These are phyloP conservation scores for Helminthosporium solani DNA, from an alignment of 2,329 filamentous ascomycete species.

Conservation along the genomic window DNA sequence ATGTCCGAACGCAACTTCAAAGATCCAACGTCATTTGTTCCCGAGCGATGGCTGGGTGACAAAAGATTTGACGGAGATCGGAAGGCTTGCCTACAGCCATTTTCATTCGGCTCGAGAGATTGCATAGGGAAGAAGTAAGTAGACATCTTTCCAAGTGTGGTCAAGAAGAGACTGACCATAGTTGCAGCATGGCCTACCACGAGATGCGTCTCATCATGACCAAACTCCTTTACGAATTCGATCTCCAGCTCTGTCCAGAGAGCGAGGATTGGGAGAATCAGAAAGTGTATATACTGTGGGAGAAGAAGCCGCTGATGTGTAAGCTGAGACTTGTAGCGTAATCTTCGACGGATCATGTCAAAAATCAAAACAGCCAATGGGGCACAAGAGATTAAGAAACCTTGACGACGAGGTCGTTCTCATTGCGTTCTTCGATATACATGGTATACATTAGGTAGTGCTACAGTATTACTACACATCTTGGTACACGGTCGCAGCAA, in stretches of 20 bases:
- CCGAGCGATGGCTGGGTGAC: constrained; percentile 45
- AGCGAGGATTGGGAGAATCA: constrained; percentile 36
- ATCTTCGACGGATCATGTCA: no score
- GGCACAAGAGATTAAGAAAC: not conserved
- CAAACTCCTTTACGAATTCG: constrained; percentile 42
- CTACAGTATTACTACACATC: not conserved
- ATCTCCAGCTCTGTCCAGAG: constrained; percentile 39
- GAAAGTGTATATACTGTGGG: constrained; percentile 40
- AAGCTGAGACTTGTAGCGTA: constrained; percentile 23
- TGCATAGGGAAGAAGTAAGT: constrained; percentile 43
- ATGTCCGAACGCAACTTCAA: constrained; percentile 34
- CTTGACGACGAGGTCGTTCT: not conserved
- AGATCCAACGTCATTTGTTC: constrained; percentile 39
- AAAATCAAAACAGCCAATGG: no score
- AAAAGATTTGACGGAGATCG: constrained; percentile 28
- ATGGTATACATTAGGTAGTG: not conserved
- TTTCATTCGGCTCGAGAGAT: constrained; percentile 46
- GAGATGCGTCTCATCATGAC: constrained; percentile 47
- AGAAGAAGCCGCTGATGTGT: constrained; percentile 38
- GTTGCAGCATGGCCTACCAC: constrained; percentile 37
- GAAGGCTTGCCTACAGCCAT: constrained; percentile 44
- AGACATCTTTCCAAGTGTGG: not conserved
- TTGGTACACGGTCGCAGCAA: constrained; percentile 1
- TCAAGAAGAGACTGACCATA: constrained; percentile 5
- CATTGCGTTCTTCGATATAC: not conserved